These are phyloP conservation scores for Simmondsia chinensis DNA, from an alignment of 148 eudicot species.

Conservation along the genomic window DNA sequence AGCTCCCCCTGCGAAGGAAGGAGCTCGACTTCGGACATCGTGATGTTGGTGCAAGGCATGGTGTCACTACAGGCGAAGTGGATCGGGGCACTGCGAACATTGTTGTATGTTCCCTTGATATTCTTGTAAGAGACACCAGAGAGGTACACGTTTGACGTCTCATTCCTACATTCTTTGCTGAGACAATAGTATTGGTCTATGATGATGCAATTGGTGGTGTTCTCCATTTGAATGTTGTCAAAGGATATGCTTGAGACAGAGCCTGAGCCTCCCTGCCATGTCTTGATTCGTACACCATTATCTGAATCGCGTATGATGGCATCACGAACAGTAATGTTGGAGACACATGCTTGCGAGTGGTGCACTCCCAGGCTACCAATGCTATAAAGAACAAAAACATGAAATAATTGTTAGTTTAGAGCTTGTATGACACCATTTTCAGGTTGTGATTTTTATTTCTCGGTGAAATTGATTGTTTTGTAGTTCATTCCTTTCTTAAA, in stretches of 20 bases:
- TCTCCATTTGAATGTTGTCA: conserved; percentile 77
- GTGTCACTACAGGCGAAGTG: conserved; percentile 97
- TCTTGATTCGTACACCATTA: conserved; percentile 89
- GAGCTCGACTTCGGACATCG: conserved; percentile 90
- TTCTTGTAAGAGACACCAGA: conserved; percentile 62
- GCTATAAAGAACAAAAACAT: conserved; percentile 19
- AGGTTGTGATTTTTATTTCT: too few species aligned
- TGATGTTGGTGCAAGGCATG: conserved; percentile 86
- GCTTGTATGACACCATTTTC: too few species aligned
- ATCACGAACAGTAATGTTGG: conserved; percentile 70
- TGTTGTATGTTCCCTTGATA: conserved; percentile 94
- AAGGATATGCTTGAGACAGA: conserved; percentile 59
- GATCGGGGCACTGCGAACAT: conserved; percentile 65
- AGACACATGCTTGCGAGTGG: conserved; percentile 78
- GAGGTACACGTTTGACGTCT: conserved; percentile 80
- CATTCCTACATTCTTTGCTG: conserved; percentile 57
- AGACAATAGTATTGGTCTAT: conserved; percentile 92
- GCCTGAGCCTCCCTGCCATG: conserved; percentile 98
- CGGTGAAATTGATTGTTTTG: too few species aligned
- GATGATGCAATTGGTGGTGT: conserved; percentile 71
- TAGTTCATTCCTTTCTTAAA: too few species aligned
- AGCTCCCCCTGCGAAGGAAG: conserved; percentile 66
- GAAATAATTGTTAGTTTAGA: neutral
- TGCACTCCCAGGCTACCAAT: conserved; percentile 91
- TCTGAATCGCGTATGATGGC: conserved; percentile 65